Percentiles rank a stretch among this genome's conserved stretches.
phyloP scores from a whole-genome alignment of 352 stramenopile genomes.

The Lagenidium giganteum region DNA sequence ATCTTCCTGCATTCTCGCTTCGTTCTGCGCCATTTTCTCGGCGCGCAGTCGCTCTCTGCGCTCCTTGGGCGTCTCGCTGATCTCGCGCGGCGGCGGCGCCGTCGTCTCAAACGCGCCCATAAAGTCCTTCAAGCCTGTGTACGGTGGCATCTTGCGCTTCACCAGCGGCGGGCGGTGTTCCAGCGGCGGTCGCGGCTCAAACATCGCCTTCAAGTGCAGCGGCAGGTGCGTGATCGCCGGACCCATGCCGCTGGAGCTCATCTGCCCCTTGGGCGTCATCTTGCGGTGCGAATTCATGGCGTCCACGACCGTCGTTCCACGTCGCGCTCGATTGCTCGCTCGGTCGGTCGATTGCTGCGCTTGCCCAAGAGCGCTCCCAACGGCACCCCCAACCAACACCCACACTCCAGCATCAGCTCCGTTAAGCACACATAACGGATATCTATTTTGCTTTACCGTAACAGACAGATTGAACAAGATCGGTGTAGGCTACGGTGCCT shows the following conservation, averaged over 20 bases:
- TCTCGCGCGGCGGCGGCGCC: slow-evolving; percentile 38
- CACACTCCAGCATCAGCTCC: no score
- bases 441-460: no score
- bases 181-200: slow-evolving; percentile 74
- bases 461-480: no score
- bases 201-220: slow-evolving; percentile 73
- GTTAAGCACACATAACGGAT: no score
- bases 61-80: slow-evolving; percentile 79
- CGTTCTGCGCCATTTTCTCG: slow-evolving; percentile 54
- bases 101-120: slow-evolving; percentile 50
- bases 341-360: not conserved
- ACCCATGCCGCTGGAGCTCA: slow-evolving; percentile 84
- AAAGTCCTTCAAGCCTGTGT: slow-evolving; percentile 49
- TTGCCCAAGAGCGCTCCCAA: no score
- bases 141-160: slow-evolving; percentile 86
- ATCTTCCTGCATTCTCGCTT: slow-evolving; percentile 60
- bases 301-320: no score
- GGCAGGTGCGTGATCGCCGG: slow-evolving; percentile 78
- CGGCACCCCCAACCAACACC: no score
- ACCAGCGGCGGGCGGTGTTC: slow-evolving; percentile 64
- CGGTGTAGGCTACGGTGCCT: no score
- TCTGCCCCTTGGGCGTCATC: slow-evolving; percentile 87
- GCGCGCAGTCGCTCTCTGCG: slow-evolving; percentile 47
- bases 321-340: no score
- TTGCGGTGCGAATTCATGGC: slow-evolving; percentile 75